phyloP scores from a whole-genome alignment of 2,329 filamentous ascomycete genomes.

The Pleomassaria siparia region DNA sequence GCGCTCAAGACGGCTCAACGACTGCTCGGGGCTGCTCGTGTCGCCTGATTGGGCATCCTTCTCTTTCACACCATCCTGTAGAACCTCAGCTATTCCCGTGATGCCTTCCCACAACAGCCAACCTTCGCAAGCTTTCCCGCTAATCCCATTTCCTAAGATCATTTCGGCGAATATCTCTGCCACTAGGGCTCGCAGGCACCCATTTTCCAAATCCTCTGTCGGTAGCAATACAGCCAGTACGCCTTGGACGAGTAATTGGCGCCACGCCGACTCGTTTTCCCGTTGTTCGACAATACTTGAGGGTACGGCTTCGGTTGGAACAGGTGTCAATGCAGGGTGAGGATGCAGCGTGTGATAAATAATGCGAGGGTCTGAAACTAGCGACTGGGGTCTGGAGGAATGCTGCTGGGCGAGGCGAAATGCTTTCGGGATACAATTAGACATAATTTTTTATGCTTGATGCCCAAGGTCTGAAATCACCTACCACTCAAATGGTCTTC shows the following conservation, averaged over 20 bases:
- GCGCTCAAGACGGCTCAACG: constrained; percentile 54
- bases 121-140: constrained; percentile 78
- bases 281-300: constrained; percentile 61
- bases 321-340: constrained; percentile 76
- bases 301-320: constrained; percentile 61
- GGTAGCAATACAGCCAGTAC: constrained; percentile 82
- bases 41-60: constrained; percentile 31
- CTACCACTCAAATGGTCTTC: constrained; percentile 78
- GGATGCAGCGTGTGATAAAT: constrained; percentile 85
- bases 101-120: constrained; percentile 88
- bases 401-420: constrained; percentile 67
- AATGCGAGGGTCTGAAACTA: constrained; percentile 63
- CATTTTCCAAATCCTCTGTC: constrained; percentile 88
- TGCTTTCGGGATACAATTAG: constrained; percentile 54
- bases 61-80: constrained; percentile 40
- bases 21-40: constrained; percentile 24
- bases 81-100: constrained; percentile 65
- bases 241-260: constrained; percentile 83
- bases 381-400: constrained; percentile 58
- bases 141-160: constrained; percentile 79
- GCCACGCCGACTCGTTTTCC: constrained; percentile 79
- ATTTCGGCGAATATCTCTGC: constrained; percentile 87
- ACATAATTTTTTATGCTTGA: constrained; percentile 17
- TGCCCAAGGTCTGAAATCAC: constrained; percentile 29
- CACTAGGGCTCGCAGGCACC: constrained; percentile 79